These are phyloP conservation scores for Xylariales sp. DNA, from an alignment of 2,329 filamentous ascomycete species.

Conservation along the genomic window DNA sequence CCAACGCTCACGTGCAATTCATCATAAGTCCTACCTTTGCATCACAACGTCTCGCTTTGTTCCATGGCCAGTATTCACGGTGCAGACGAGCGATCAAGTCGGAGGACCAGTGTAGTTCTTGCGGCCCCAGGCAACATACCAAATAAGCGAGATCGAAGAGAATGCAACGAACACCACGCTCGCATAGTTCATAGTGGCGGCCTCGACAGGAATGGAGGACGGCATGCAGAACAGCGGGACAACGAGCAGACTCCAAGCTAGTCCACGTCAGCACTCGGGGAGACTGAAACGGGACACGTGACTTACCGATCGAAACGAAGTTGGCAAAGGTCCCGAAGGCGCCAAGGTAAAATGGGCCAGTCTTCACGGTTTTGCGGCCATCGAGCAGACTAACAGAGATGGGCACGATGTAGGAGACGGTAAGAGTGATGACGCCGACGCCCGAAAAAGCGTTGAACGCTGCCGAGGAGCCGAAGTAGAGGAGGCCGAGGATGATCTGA, in stretches of 20 bases:
- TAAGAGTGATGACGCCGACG: slow-evolving; percentile 65
- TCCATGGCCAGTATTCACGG: too few relatives aligned
- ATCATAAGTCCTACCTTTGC: too few relatives aligned
- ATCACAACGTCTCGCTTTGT: too few relatives aligned
- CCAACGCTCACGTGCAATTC: too few relatives aligned
- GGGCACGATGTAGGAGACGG: slow-evolving; percentile 62
- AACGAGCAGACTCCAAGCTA: slow-evolving; percentile 63
- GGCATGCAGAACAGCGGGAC: slow-evolving; percentile 75
- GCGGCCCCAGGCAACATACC: slow-evolving; percentile 68
- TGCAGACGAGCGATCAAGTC: too few relatives aligned
- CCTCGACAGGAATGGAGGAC: slow-evolving; percentile 49
- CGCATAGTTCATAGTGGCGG: slow-evolving; percentile 65
- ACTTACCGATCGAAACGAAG: slow-evolving; percentile 57
- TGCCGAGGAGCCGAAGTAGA: slow-evolving; percentile 65
- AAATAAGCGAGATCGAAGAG: slow-evolving; percentile 53
- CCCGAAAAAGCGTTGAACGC: slow-evolving; percentile 72
- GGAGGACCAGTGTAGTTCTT: slow-evolving; percentile 57
- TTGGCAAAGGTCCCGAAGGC: slow-evolving; percentile 58
- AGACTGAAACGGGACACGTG: slow-evolving; percentile 4
- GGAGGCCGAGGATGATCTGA: slow-evolving; percentile 58
- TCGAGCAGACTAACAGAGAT: slow-evolving; percentile 60
- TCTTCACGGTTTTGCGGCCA: slow-evolving; percentile 54
- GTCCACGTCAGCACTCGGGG: slow-evolving; percentile 22
- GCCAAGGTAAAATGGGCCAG: slow-evolving; percentile 58
- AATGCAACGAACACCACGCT: slow-evolving; percentile 69